Conservation (phyloP, 768 basidiomycete species). For the Crassisporium funariophilum region DNA sequence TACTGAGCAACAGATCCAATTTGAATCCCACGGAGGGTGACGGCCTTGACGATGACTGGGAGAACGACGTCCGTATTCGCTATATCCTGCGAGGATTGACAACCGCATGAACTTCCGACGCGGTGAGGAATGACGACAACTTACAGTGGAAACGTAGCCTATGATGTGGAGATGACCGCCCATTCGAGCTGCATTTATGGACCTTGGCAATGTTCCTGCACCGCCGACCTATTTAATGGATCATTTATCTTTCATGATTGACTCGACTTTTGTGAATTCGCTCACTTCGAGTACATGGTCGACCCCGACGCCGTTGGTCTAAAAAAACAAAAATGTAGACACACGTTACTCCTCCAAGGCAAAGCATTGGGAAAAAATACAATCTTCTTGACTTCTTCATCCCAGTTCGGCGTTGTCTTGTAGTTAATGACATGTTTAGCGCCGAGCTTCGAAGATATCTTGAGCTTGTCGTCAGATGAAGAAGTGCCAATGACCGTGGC, state of each 20-base stretch:
- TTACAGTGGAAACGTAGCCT: slow-evolving; percentile 49
- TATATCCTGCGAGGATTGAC: slow-evolving; percentile 16
- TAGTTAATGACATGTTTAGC: slow-evolving; percentile 65
- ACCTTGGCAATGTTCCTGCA: slow-evolving; percentile 48
- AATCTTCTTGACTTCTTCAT: slow-evolving; percentile 48
- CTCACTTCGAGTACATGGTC: slow-evolving; percentile 42
- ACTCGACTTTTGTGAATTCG: background rate
- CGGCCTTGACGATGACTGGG: slow-evolving; percentile 38
- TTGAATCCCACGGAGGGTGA: slow-evolving; percentile 51
- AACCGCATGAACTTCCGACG: background rate
- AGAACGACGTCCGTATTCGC: slow-evolving; percentile 32
- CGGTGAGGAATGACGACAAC: background rate
- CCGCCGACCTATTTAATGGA: slow-evolving; percentile 53
- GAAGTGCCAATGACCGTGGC: slow-evolving; percentile 69
- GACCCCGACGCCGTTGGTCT: slow-evolving; percentile 42
- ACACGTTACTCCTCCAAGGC: background rate
- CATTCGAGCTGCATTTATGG: slow-evolving; percentile 37
- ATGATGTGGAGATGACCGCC: slow-evolving; percentile 47
- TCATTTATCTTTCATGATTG: background rate
- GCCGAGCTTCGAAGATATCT: slow-evolving; percentile 52
- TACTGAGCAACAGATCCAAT: slow-evolving; percentile 60
- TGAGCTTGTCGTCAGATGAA: slow-evolving; percentile 65
- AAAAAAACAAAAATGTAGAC: background rate
- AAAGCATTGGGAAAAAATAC: slow-evolving; percentile 36
- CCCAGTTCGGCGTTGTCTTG: slow-evolving; percentile 58